phyloP scores from a whole-genome alignment of 306 rosid genomes.

The Phaseolus lunatus region DNA sequence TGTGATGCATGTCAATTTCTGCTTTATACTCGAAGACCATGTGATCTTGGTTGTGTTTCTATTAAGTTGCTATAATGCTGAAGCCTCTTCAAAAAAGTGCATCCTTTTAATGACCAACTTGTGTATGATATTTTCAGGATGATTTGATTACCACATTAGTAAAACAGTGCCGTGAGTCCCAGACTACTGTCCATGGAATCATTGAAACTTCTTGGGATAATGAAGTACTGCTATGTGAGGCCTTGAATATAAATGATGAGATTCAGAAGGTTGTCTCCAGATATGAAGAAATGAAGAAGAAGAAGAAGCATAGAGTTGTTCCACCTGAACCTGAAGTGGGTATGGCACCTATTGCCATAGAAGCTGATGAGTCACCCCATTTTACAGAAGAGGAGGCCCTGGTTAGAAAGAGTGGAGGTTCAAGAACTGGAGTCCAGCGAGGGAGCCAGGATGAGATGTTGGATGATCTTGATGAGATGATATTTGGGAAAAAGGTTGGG shows the following conservation, averaged over 20 bases:
- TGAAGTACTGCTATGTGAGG: constrained; percentile 85
- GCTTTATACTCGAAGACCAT: not conserved
- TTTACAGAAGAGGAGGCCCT: constrained; percentile 59
- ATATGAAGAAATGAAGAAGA: constrained; percentile 62
- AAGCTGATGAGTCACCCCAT: constrained; percentile 76
- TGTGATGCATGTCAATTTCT: not conserved
- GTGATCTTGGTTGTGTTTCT: not conserved
- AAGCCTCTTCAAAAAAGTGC: too few relatives aligned
- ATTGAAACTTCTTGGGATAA: constrained; percentile 74
- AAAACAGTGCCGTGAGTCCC: constrained; percentile 75
- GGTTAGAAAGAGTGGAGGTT: constrained; percentile 64
- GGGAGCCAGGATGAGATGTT: constrained; percentile 85
- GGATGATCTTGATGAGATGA: constrained; percentile 98
- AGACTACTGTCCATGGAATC: constrained; percentile 61
- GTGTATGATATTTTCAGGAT: constrained; percentile 61
- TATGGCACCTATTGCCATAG: constrained; percentile 72
- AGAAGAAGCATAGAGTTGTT: constrained; percentile 47
- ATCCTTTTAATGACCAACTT: not conserved
- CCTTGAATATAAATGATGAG: constrained; percentile 85
- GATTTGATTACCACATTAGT: constrained; percentile 76
- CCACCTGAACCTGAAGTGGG: constrained; percentile 63
- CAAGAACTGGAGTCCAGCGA: constrained; percentile 55
- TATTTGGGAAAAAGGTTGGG: constrained; percentile 81
- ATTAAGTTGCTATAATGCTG: too few relatives aligned
- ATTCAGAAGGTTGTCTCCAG: constrained; percentile 73